These are phyloP conservation scores for Ganoderma multipileum DNA, from an alignment of 1,284 basidiomycete genomes.

Conservation along the genomic window DNA sequence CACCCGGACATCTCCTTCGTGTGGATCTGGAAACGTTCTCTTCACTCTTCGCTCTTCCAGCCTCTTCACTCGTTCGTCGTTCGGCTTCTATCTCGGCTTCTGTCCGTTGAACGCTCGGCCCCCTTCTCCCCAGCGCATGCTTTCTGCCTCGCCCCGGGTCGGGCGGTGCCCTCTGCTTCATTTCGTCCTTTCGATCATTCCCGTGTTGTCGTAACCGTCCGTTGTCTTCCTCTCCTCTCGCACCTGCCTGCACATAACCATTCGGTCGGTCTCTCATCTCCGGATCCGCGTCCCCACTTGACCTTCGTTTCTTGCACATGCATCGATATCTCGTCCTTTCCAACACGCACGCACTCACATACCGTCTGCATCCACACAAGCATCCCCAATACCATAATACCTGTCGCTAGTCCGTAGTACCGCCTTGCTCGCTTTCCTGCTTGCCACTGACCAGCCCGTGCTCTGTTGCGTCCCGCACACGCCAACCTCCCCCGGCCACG, in stretches of 20 bases:
- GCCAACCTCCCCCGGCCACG: not conserved
- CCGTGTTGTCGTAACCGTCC: slow-evolving; percentile 21
- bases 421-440: slow-evolving; percentile 10
- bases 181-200: slow-evolving; percentile 13
- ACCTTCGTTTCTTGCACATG: slow-evolving; percentile 22
- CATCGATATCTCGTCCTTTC: slow-evolving; percentile 4
- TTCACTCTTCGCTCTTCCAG: not conserved
- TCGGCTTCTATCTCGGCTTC: slow-evolving; percentile 3
- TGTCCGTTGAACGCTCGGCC: not conserved
- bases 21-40: not conserved
- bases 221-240: slow-evolving; percentile 9
- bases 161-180: slow-evolving; percentile 14
- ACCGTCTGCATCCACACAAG: slow-evolving; percentile 8
- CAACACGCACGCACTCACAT: slow-evolving; percentile 11
- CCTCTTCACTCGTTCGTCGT: not conserved
- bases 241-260: slow-evolving; percentile 19
- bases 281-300: slow-evolving; percentile 17
- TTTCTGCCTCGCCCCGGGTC: slow-evolving; percentile 10
- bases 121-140: slow-evolving; percentile 5
- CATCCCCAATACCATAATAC: slow-evolving; percentile 21
- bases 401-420: slow-evolving; percentile 18
- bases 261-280: not conserved
- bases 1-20: not conserved
- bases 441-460: not conserved
- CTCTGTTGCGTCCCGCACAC: not conserved